phyloP scores from a whole-genome alignment of 805 yeast species.

The Priceomyces fermenticarens region DNA sequence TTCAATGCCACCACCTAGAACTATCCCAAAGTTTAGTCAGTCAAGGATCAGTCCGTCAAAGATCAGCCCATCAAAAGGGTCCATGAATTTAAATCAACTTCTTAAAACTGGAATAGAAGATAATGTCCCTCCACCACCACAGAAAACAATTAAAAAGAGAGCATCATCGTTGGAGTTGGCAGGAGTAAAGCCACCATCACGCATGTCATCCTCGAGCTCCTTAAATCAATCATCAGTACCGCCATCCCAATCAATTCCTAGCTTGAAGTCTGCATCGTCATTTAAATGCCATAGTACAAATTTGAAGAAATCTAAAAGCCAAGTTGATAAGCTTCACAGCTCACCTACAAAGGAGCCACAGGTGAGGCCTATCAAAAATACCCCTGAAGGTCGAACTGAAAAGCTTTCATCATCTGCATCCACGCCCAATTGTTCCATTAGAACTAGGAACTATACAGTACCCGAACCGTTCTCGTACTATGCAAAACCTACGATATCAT shows the following conservation, averaged over 20 bases:
- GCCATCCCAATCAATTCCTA: constrained; percentile 4
- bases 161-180: constrained; percentile 33
- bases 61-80: constrained; percentile 41
- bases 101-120: constrained; percentile 13
- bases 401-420: constrained; percentile 1
- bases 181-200: constrained; percentile 23
- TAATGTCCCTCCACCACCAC: background rate
- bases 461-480: constrained; percentile 30
- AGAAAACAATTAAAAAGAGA: constrained; percentile 13
- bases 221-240: background rate
- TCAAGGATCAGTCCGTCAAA: constrained; percentile 16
- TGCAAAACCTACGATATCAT: constrained; percentile 40
- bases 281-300: constrained; percentile 1
- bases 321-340: background rate
- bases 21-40: constrained; percentile 1
- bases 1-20: background rate
- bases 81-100: constrained; percentile 33
- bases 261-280: constrained; percentile 12
- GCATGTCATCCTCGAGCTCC: constrained; percentile 2
- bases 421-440: background rate
- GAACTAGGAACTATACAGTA: constrained; percentile 16
- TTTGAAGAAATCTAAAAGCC: constrained; percentile 4
- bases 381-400: constrained; percentile 4
- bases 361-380: constrained; percentile 9
- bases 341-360: constrained; percentile 7